phyloP scores from a whole-genome alignment of 495 filamentous ascomycete species.

The Haplographium delicatum region DNA sequence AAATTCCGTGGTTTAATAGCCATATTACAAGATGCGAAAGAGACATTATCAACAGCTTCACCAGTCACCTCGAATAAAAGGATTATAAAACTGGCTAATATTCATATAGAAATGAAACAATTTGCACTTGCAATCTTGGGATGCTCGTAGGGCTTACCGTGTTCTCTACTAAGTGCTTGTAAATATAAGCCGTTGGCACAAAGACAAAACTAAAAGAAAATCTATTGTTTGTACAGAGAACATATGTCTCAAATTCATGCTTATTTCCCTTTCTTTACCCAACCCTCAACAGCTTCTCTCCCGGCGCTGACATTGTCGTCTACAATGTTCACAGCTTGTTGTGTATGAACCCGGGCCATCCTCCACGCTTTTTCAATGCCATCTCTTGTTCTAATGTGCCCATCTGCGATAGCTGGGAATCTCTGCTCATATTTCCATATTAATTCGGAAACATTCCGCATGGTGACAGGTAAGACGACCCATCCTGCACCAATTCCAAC shows the following conservation, averaged over 20 bases:
- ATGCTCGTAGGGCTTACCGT: too few species aligned
- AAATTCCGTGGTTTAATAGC: too few species aligned
- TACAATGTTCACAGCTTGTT: constrained; percentile 63
- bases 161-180: too few species aligned
- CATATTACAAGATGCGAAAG: too few species aligned
- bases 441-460: constrained; percentile 77
- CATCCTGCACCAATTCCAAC: constrained; percentile 71
- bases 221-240: constrained; percentile 26
- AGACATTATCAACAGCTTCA: too few species aligned
- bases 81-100: too few species aligned
- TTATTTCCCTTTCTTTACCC: constrained; percentile 84
- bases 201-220: too few species aligned
- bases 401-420: constrained; percentile 71
- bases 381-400: constrained; percentile 63
- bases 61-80: too few species aligned
- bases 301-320: constrained; percentile 69
- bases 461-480: constrained; percentile 70
- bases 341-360: constrained; percentile 65
- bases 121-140: too few species aligned
- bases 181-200: too few species aligned
- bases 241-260: not conserved
- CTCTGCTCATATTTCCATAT: constrained; percentile 85
- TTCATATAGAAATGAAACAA: too few species aligned
- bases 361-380: constrained; percentile 61
- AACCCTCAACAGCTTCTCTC: constrained; percentile 71